phyloP scores from a whole-genome alignment of 1,139 yeast genomes.

The Hemisphaericaspora xylanilytica region DNA sequence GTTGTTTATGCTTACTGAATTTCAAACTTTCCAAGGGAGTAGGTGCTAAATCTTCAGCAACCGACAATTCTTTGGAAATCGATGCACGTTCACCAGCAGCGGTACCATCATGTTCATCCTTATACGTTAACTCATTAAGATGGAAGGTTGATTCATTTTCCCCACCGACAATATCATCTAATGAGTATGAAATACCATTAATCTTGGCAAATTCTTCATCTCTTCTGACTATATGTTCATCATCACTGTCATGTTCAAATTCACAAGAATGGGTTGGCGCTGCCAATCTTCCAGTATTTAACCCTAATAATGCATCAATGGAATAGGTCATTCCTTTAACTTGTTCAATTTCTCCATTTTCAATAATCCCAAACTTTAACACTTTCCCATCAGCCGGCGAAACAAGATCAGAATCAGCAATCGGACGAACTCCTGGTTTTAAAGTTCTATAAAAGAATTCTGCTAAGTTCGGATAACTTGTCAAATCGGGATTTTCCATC shows the following conservation, averaged over 20 bases:
- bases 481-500: conserved; percentile 78
- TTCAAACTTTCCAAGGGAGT: conserved; percentile 29
- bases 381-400: conserved; percentile 96
- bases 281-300: conserved; percentile 47
- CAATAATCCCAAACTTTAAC: conserved; percentile 79
- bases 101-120: conserved; percentile 60
- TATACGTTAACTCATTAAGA: conserved; percentile 45
- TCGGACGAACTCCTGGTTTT: conserved; percentile 76
- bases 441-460: conserved; percentile 89
- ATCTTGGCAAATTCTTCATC: conserved; percentile 76
- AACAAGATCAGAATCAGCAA: conserved; percentile 66
- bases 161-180: conserved; percentile 67
- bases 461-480: conserved; percentile 71
- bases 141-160: conserved; percentile 30
- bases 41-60: conserved; percentile 44
- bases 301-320: conserved; percentile 83
- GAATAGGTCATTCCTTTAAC: conserved; percentile 96
- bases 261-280: conserved; percentile 61
- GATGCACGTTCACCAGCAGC: conserved; percentile 33
- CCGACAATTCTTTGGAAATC: conserved; percentile 38
- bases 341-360: conserved; percentile 87
- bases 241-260: conserved; percentile 42
- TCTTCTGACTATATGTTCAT: conserved; percentile 45
- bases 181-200: conserved; percentile 71
- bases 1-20: conserved; percentile 42